Percentiles rank a stretch among this genome's conserved stretches.
phyloP scores from a whole-genome alignment of 2,329 filamentous ascomycete species.

The Beauveria scarabaeidicola region DNA sequence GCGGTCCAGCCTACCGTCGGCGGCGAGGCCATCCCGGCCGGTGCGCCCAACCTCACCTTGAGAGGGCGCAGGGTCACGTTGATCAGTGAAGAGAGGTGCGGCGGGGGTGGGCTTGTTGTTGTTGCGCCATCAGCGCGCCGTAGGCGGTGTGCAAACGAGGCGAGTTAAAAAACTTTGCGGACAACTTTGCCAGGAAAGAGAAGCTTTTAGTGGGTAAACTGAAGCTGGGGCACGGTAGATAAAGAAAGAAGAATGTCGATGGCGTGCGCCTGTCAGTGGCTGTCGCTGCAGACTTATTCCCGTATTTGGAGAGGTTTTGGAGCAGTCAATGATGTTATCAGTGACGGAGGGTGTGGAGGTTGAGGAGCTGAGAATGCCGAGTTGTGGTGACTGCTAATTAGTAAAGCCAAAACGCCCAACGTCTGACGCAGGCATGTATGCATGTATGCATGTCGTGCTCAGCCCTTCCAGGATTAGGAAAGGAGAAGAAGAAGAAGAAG shows the following conservation, averaged over 20 bases:
- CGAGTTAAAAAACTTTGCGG: too few relatives aligned
- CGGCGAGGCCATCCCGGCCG: neutral
- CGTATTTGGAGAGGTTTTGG: neutral
- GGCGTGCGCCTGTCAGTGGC: neutral
- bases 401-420: neutral
- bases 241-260: neutral
- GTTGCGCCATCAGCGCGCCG: neutral
- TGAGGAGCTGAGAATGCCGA: neutral
- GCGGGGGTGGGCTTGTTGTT: neutral
- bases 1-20: neutral
- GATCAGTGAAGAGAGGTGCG: neutral
- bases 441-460: constrained; percentile 9
- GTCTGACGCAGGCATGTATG: neutral
- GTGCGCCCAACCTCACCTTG: neutral
- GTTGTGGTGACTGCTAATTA: neutral
- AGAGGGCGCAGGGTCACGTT: neutral
- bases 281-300: neutral
- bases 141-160: neutral
- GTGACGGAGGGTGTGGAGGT: neutral
- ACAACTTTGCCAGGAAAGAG: too few relatives aligned
- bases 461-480: neutral
- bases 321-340: neutral
- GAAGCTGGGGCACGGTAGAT: neutral
- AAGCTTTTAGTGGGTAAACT: neutral
- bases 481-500: neutral